These are phyloP conservation scores for Hypocrella siamensis DNA, from an alignment of 2,329 filamentous ascomycete genomes.

Conservation along the genomic window DNA sequence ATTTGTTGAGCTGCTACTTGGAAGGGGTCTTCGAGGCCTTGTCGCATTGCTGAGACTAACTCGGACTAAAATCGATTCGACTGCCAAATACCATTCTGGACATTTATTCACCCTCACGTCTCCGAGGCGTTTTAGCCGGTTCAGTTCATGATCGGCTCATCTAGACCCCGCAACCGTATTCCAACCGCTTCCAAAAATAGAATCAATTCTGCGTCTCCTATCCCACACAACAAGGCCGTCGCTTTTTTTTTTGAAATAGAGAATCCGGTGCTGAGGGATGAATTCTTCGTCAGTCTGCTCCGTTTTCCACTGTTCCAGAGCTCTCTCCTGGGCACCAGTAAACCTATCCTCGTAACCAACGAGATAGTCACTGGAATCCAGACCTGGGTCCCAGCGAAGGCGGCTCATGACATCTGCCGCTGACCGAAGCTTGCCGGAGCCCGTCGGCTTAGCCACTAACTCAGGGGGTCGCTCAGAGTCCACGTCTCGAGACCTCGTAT, in stretches of 20 bases:
- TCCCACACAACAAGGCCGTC: conserved; percentile 42
- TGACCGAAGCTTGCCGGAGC: conserved; percentile 34
- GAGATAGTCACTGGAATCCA: conserved; percentile 36
- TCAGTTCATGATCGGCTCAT: not conserved
- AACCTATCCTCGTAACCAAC: conserved; percentile 49
- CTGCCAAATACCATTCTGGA: too few relatives aligned
- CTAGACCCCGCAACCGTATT: not conserved
- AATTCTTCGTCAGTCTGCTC: conserved; percentile 51
- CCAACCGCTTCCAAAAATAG: conserved; percentile 37
- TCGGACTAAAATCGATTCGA: too few relatives aligned
- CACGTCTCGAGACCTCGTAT: too few relatives aligned
- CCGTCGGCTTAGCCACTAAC: conserved; percentile 9
- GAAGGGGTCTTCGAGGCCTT: too few relatives aligned
- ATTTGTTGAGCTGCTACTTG: too few relatives aligned
- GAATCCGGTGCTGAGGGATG: conserved; percentile 47
- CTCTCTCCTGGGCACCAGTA: conserved; percentile 34
- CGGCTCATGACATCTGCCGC: conserved; percentile 43
- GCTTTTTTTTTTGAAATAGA: conserved; percentile 41
- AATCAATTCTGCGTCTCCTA: conserved; percentile 32
- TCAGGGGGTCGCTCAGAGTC: too few relatives aligned
- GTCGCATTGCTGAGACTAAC: too few relatives aligned
- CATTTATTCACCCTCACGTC: too few relatives aligned
- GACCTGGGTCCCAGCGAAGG: conserved; percentile 40
- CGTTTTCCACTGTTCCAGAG: conserved; percentile 39
- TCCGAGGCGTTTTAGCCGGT: too few relatives aligned